These are phyloP conservation scores for Penicillium griseofulvum DNA, from an alignment of 2,329 filamentous ascomycete genomes.

Conservation along the genomic window DNA sequence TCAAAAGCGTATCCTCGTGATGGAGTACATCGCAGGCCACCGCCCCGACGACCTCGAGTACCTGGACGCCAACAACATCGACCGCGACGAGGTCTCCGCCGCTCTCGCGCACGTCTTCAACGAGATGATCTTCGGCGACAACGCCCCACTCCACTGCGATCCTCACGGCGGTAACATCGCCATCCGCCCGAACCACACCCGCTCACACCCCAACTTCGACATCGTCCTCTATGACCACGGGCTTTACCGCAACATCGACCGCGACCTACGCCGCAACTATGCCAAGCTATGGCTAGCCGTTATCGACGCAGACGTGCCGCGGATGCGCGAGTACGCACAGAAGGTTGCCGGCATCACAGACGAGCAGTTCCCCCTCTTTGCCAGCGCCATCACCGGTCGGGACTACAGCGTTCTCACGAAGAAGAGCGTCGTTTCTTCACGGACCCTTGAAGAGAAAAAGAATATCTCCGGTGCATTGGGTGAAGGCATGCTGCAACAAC, in stretches of 20 bases:
- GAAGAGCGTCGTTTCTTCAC: slow-evolving; percentile 55
- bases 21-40: slow-evolving; percentile 86
- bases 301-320: slow-evolving; percentile 78
- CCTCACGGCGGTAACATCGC: slow-evolving; percentile 96
- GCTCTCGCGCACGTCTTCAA: slow-evolving; percentile 92
- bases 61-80: slow-evolving; percentile 80
- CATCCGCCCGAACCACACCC: slow-evolving; percentile 70
- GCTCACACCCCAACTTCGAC: slow-evolving; percentile 76
- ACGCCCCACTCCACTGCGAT: slow-evolving; percentile 90
- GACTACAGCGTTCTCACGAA: slow-evolving; percentile 75
- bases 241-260: slow-evolving; percentile 87
- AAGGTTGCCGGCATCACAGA: slow-evolving; percentile 87
- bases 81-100: slow-evolving; percentile 92
- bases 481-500: slow-evolving; percentile 81
- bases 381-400: slow-evolving; percentile 90
- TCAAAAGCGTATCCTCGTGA: slow-evolving; percentile 83
- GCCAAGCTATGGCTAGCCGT: slow-evolving; percentile 98
- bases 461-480: slow-evolving; percentile 80
- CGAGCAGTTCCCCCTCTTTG: slow-evolving; percentile 90
- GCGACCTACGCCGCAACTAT: slow-evolving; percentile 75
- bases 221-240: slow-evolving; percentile 96
- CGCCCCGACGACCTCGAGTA: slow-evolving; percentile 87
- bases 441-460: slow-evolving; percentile 76
- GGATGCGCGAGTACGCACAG: slow-evolving; percentile 84
- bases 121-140: slow-evolving; percentile 95